These are phyloP conservation scores for Pisolithus microcarpus DNA, from an alignment of 768 basidiomycete species.

Conservation along the genomic window DNA sequence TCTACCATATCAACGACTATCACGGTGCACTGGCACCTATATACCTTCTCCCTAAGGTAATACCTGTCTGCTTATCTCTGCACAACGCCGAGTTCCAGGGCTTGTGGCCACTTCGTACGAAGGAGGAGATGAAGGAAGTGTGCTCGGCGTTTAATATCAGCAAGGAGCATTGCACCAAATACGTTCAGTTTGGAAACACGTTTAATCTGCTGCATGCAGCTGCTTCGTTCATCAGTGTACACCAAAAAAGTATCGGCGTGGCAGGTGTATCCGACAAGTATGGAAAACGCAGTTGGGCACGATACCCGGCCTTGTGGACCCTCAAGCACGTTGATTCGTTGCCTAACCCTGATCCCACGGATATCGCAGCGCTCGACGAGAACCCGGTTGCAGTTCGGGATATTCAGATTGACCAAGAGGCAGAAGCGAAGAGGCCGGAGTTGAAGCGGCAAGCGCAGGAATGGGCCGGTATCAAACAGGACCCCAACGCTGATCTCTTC, in stretches of 20 bases:
- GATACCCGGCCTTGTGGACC: conserved; percentile 95
- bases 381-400: conserved; percentile 63
- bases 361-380: conserved; percentile 89
- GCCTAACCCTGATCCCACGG: conserved; percentile 91
- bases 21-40: conserved; percentile 89
- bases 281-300: conserved; percentile 93
- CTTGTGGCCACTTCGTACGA: conserved; percentile 91
- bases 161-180: conserved; percentile 94
- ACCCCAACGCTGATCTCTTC: conserved; percentile 83
- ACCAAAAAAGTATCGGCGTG: conserved; percentile 90
- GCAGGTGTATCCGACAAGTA: conserved; percentile 98
- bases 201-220: conserved; percentile 93
- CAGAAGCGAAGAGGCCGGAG: conserved; percentile 88
- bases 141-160: conserved; percentile 97
- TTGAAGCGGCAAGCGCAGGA: conserved; percentile 89
- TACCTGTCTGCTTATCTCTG: conserved; percentile 84
- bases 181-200: conserved; percentile 96
- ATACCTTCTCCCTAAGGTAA: conserved; percentile 85
- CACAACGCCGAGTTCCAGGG: conserved; percentile 99
- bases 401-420: conserved; percentile 68
- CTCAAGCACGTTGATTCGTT: conserved; percentile 92
- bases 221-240: conserved; percentile 85
- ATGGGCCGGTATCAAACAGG: conserved; percentile 91
- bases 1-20: conserved; percentile 94
- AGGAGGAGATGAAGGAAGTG: conserved; percentile 98